Base-by-base conservation (phyloP, 2,329 filamentous ascomycete species). In the Leptosphaerulina australis region DNA sequence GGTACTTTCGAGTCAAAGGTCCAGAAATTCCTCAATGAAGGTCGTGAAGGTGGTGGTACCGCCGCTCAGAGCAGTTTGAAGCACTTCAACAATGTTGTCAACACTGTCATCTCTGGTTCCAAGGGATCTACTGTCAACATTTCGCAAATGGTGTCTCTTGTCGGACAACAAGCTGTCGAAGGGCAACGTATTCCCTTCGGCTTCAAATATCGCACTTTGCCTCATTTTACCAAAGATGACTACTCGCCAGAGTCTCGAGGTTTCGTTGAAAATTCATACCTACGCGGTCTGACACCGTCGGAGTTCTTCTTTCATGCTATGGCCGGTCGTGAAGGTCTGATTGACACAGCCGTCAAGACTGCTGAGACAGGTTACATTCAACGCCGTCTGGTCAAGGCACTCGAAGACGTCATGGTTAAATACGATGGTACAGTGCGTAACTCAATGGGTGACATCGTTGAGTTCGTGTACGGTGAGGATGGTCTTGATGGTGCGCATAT, bases 231-330 rank as follows among this genome's bases (percentile, higher is more conserved):
- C 59, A 99, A 99, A 79, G 95, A 99, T 66, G 95, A 99, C 73
- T 99, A 97, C 74, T 97, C 93, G 15, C 91, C 94, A 9, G 92
- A 97, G 72, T 93, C 94, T 35, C 88, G 94, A 78, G 94, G 94
- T 31, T 99, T 99, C 69, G 94, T 99, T 15, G 94, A 99, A 75
- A 99, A 99, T 77, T 99, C 94, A 0, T 99, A 99, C 66, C 84
- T 99, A 10, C 90, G 94, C 79, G 94, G 94, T 47, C 79, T 99
- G 51, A 99, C 95, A 0, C 94, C 94, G 0, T 88, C 90, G 0
- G 94, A 99, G 64, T 99, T 99, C 78, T 99, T 97, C 80, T 99
- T 99, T 83, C 94, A 99, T 83, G 94, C 94, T 70, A 99, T 99
- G 94, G 94, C 94, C 81, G 94, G 94, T 91, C 87, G 94, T 80